Conservation (phyloP, 2,329 filamentous ascomycete species). For the Aureobasidium namibiae region DNA sequence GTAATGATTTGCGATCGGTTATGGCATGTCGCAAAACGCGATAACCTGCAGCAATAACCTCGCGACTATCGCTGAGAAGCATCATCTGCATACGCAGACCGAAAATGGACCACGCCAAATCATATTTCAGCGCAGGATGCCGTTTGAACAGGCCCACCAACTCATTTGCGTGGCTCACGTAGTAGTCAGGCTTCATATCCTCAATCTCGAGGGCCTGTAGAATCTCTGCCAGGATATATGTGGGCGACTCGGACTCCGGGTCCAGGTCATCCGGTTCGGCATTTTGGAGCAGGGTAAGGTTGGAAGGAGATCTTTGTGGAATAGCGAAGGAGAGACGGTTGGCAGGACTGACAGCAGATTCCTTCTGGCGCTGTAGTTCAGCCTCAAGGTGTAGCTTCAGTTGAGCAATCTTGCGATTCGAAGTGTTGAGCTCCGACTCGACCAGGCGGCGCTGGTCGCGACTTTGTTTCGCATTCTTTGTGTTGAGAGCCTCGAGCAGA, state of each 20-base stretch:
- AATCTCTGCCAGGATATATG: slow-evolving; percentile 81
- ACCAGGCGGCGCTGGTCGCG: slow-evolving; percentile 53
- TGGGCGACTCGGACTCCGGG: slow-evolving; percentile 74
- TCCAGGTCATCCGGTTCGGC: slow-evolving; percentile 44
- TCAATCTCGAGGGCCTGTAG: slow-evolving; percentile 82
- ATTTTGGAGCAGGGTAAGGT: slow-evolving; percentile 21
- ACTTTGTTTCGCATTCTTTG: slow-evolving; percentile 91
- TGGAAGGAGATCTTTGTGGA: slow-evolving; percentile 44
- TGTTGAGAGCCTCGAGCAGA: slow-evolving; percentile 86
- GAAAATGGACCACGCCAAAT: slow-evolving; percentile 92
- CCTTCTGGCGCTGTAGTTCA: slow-evolving; percentile 51
- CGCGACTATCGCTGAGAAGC: slow-evolving; percentile 89
- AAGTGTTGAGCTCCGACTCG: slow-evolving; percentile 83
- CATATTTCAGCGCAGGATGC: slow-evolving; percentile 89
- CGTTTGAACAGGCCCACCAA: slow-evolving; percentile 95
- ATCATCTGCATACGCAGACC: slow-evolving; percentile 89
- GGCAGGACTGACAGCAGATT: slow-evolving; percentile 33
- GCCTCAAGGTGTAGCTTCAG: slow-evolving; percentile 51
- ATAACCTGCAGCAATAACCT: slow-evolving; percentile 92
- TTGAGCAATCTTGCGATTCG: slow-evolving; percentile 62
- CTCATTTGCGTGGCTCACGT: slow-evolving; percentile 84
- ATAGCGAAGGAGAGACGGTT: slow-evolving; percentile 8
- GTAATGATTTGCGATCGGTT: slow-evolving; percentile 80
- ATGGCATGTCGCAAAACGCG: slow-evolving; percentile 90
- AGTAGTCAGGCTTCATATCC: slow-evolving; percentile 86